A percentile compares a stretch with the other conserved stretches of the same genome.
phyloP scores from a whole-genome alignment of 306 rosid species.

The Gastrolobium villosum region DNA sequence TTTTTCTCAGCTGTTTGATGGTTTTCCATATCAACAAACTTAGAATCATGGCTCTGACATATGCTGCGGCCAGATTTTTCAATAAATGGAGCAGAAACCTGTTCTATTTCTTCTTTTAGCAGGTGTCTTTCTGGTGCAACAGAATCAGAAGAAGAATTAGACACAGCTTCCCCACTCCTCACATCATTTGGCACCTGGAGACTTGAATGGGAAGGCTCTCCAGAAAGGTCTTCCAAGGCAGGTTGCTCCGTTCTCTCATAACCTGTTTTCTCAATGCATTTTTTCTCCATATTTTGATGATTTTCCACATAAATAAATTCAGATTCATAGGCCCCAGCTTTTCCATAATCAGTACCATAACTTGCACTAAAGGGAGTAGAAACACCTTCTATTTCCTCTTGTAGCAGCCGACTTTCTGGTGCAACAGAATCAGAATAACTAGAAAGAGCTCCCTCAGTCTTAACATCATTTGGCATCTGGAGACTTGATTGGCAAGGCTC shows the following conservation, averaged over 20 bases:
- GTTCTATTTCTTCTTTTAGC: slow-evolving; percentile 47
- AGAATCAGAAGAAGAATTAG: slow-evolving; percentile 47
- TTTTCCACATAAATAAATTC: slow-evolving; percentile 41
- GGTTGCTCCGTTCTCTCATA: slow-evolving; percentile 41
- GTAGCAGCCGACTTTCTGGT: slow-evolving; percentile 33
- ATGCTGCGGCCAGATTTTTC: slow-evolving; percentile 45
- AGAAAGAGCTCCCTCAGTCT: slow-evolving; percentile 44
- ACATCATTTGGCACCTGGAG: slow-evolving; percentile 42
- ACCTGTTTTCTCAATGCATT: slow-evolving; percentile 41
- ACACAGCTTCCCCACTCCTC: slow-evolving; percentile 41
- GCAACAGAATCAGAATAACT: slow-evolving; percentile 50
- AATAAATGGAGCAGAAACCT: slow-evolving; percentile 43
- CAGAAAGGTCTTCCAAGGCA: slow-evolving; percentile 43
- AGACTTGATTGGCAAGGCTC: slow-evolving; percentile 28
- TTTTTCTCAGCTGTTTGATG: slow-evolving; percentile 31
- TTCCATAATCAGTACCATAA: slow-evolving; percentile 30
- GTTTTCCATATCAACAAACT: slow-evolving; percentile 45
- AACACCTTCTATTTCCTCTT: slow-evolving; percentile 37
- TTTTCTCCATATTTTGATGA: slow-evolving; percentile 37
- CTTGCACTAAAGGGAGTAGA: slow-evolving; percentile 36
- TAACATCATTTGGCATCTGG: slow-evolving; percentile 38
- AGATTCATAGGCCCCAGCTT: slow-evolving; percentile 39
- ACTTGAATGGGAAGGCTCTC: slow-evolving; percentile 40
- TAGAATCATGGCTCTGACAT: slow-evolving; percentile 45
- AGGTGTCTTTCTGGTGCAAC: slow-evolving; percentile 38